Percentiles rank a stretch among this genome's conserved stretches.
Conservation (phyloP, 2,329 filamentous ascomycete species). For the Phaeoacremonium minimum region DNA sequence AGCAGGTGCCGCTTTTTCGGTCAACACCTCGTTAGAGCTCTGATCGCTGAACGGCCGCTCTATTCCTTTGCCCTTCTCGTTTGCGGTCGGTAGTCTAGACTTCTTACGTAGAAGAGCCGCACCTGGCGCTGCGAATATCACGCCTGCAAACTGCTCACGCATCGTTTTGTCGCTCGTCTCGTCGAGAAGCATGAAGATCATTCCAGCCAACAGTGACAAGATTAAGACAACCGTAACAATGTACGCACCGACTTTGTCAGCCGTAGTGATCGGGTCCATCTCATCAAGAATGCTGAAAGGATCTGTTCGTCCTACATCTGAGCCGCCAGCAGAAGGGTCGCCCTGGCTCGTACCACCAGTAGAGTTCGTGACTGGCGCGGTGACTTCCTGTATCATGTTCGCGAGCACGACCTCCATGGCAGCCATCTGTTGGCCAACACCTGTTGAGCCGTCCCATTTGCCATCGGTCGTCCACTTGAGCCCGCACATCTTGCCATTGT, state of each 20-base stretch:
- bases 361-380: constrained; percentile 37
- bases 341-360: constrained; percentile 56
- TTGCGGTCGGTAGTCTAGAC: background rate
- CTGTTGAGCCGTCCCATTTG: constrained; percentile 53
- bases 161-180: constrained; percentile 2
- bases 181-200: constrained; percentile 7
- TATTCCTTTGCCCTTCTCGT: background rate
- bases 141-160: constrained; percentile 3
- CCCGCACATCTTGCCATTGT: constrained; percentile 54
- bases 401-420: constrained; percentile 61
- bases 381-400: constrained; percentile 46
- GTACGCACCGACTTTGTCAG: constrained; percentile 65
- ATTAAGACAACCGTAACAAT: constrained; percentile 44
- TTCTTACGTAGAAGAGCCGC: too few relatives aligned
- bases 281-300: constrained; percentile 12
- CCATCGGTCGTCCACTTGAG: constrained; percentile 52
- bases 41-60: background rate
- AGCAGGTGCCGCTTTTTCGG: background rate
- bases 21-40: background rate
- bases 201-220: constrained; percentile 3
- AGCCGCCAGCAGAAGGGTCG: constrained; percentile 33
- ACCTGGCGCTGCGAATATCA: background rate
- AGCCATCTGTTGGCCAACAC: constrained; percentile 69
- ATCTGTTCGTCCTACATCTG: constrained; percentile 35
- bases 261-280: constrained; percentile 42